Conservation (phyloP, 139 green algal species). For the Desmodesmus armatus region DNA sequence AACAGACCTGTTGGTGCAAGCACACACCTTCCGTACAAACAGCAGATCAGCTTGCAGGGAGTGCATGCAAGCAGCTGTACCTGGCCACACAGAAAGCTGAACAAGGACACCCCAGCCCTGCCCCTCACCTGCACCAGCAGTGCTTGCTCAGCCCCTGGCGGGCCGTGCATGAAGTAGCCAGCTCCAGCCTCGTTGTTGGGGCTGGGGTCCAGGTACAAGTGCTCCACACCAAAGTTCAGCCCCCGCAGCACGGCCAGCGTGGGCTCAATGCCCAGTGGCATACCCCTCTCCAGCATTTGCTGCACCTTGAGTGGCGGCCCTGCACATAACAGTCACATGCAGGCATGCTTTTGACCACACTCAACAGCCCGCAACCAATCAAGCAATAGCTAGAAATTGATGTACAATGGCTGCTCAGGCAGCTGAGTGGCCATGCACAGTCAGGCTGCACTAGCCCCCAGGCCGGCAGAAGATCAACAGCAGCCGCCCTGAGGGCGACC, state of each 20-base stretch:
- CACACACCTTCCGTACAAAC: background rate
- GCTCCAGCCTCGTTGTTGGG: conserved; percentile 68
- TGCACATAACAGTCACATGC: conserved; percentile 9
- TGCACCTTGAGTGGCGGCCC: conserved; percentile 54
- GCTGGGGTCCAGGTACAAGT: conserved; percentile 65
- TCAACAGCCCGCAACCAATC: background rate
- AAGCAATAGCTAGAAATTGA: background rate
- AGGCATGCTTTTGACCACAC: background rate
- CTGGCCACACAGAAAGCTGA: background rate
- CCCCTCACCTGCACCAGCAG: conserved; percentile 48
- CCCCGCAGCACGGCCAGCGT: conserved; percentile 25
- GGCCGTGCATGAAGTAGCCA: conserved; percentile 50
- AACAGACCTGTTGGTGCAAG: background rate
- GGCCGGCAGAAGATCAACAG: too few relatives aligned
- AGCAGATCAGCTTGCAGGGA: background rate
- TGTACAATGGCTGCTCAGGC: too few relatives aligned
- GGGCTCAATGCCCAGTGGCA: conserved; percentile 12
- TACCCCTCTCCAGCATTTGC: conserved; percentile 62
- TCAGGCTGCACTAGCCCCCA: too few relatives aligned
- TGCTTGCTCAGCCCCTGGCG: conserved; percentile 39
- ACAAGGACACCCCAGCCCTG: background rate
- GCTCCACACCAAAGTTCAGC: conserved; percentile 58
- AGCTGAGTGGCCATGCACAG: too few relatives aligned
- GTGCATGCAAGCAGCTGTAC: background rate
- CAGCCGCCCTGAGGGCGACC: too few relatives aligned